A percentile compares a stretch with the other conserved stretches of the same genome.
phyloP scores from a whole-genome alignment of 495 filamentous ascomycete genomes.

The Penicillium pancosmium region DNA sequence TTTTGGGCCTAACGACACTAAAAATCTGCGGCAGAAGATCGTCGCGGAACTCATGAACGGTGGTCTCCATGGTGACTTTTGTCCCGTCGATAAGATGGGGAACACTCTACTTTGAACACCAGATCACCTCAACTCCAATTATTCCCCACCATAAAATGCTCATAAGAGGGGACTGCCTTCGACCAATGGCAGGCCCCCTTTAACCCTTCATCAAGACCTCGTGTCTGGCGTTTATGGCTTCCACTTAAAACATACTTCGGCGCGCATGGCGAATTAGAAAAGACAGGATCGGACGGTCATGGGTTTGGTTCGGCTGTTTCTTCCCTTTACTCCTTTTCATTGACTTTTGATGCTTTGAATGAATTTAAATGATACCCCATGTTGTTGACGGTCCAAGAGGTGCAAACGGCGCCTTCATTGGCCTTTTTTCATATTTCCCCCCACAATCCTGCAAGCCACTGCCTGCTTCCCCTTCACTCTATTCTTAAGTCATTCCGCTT shows the following conservation, averaged over 20 bases:
- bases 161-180: background rate
- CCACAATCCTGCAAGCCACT: background rate
- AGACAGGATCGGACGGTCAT: slow-evolving; percentile 6
- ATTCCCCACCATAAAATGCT: background rate
- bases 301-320: slow-evolving; percentile 2
- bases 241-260: slow-evolving; percentile 15
- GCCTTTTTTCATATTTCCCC: background rate
- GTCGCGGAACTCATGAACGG: slow-evolving; percentile 71
- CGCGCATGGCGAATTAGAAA: slow-evolving; percentile 24
- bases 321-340: slow-evolving; percentile 15
- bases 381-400: slow-evolving; percentile 12
- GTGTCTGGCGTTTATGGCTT: slow-evolving; percentile 17
- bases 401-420: slow-evolving; percentile 1
- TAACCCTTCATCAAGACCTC: background rate
- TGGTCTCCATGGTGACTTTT: slow-evolving; percentile 57
- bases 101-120: slow-evolving; percentile 29
- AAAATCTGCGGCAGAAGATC: slow-evolving; percentile 61
- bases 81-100: slow-evolving; percentile 26
- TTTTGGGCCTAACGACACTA: slow-evolving; percentile 60
- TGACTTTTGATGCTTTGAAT: slow-evolving; percentile 23
- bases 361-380: slow-evolving; percentile 34
- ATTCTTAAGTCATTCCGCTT: background rate
- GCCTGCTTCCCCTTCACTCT: background rate
- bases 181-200: background rate
- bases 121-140: background rate